Percentiles rank a stretch among this genome's conserved stretches.
These are phyloP conservation scores for Fomitopsis pulvina DNA, from an alignment of 768 basidiomycete genomes.

Conservation along the genomic window DNA sequence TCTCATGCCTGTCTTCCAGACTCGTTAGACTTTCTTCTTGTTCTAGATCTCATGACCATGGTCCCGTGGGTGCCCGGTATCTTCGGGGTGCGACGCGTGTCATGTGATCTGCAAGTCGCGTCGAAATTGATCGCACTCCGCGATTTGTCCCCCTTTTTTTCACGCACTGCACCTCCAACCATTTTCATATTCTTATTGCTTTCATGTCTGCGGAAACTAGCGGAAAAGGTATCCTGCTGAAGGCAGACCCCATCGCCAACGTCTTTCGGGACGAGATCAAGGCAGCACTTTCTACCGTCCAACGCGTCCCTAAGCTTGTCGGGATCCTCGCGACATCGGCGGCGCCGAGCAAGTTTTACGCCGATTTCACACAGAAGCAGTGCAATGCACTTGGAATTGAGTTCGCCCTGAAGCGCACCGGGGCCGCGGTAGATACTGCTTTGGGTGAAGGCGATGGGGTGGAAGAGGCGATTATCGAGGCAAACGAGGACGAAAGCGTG, in stretches of 20 bases:
- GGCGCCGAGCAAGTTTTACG: conserved; percentile 74
- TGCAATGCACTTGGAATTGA: conserved; percentile 85
- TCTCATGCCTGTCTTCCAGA: no score
- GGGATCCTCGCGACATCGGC: conserved; percentile 87
- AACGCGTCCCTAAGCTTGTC: conserved; percentile 65
- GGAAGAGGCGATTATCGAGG: conserved; percentile 93
- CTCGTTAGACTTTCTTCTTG: no score
- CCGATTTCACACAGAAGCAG: conserved; percentile 87
- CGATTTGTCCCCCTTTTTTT: background rate
- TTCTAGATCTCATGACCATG: no score
- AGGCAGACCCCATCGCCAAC: conserved; percentile 70
- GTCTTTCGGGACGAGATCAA: conserved; percentile 69
- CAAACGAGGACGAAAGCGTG: conserved; percentile 79
- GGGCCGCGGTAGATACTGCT: conserved; percentile 48
- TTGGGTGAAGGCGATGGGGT: conserved; percentile 80
- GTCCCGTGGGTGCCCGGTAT: background rate
- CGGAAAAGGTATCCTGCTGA: conserved; percentile 72
- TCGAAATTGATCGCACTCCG: background rate
- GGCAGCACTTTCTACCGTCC: conserved; percentile 28
- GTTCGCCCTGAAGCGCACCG: conserved; percentile 73
- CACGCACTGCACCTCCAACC: background rate
- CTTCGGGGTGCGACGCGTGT: background rate
- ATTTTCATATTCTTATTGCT: background rate
- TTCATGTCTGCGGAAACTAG: conserved; percentile 23
- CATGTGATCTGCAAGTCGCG: background rate